These are phyloP conservation scores for Diacronema lutheri DNA, from an alignment of 78 protist species.

Conservation along the genomic window DNA sequence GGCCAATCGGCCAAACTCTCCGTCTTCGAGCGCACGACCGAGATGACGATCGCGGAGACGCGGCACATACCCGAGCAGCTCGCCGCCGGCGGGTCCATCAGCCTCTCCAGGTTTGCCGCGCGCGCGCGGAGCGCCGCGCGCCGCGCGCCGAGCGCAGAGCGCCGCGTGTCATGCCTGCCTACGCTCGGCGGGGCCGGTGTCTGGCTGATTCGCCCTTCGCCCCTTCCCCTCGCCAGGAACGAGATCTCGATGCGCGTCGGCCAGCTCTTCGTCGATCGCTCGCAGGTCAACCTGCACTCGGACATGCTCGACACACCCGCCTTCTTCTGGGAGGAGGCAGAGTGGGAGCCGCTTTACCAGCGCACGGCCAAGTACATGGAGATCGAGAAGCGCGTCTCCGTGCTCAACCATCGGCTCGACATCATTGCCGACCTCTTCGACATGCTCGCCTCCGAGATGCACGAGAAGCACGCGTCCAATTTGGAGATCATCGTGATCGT, in stretches of 20 bases:
- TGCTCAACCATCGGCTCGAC: constrained; percentile 25
- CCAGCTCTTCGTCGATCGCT: background rate
- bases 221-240: background rate
- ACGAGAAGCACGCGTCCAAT: background rate
- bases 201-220: background rate
- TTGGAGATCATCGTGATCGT: constrained; percentile 12
- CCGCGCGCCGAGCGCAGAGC: background rate
- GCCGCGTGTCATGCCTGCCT: too few relatives aligned
- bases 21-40: background rate
- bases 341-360: background rate
- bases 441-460: background rate
- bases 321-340: background rate
- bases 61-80: background rate
- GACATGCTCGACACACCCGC: constrained; percentile 14
- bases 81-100: background rate
- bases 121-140: background rate
- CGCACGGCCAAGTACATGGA: background rate
- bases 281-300: constrained; percentile 11
- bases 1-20: background rate
- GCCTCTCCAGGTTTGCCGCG: background rate
- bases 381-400: constrained; percentile 1
- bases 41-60: background rate
- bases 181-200: background rate
- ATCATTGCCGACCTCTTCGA: constrained; percentile 4
- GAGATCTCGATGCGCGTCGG: background rate